Base-by-base conservation (phyloP, 495 filamentous ascomycete species). In the Astrocystis sublimbata region DNA sequence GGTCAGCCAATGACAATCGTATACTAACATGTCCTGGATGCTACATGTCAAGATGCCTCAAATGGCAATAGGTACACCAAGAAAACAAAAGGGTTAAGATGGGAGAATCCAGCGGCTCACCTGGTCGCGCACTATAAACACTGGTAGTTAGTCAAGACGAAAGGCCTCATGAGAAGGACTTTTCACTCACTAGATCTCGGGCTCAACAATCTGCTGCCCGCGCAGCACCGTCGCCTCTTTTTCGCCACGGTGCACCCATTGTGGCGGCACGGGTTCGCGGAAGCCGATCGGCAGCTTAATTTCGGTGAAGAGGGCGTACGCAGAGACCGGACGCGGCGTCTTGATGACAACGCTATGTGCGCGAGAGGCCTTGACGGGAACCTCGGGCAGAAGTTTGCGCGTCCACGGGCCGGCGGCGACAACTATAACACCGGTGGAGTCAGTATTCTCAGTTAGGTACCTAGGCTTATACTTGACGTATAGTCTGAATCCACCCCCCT, bases 321-420 rank as follows among this genome's bases (percentile, higher is more conserved):
- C 86, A 26, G 87, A 90, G n/a, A 94, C 83, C 26, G 89, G 85
- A 1, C 51, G 53, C 21, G 71, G 65, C 19, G 81, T 80, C 31
- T 79, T 80, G 58, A 96, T 90, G 2, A 89, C 89, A 17, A 96
- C 89, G 70, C 86, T 90, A 71, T 96, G 92, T 0, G 92, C 92
- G 40, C 92, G 86, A 52, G 89, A 78, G 0, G 86, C 88, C n/a
- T 83, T 79, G 58, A 96, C 92, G 1, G 91, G 91, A 3, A 89
- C 87, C 7, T 83, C 75, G 5, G 92, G 88, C 38, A 88, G 85
- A 6, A 96, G 74, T 3, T 73, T 75, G n/a, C 72, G 74, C 0
- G 91, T 93, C 92, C 92, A 96, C 1, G 92, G 92, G 0, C 92
- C 92, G 6, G 92, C 90, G 17, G 90, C 79, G 17, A 96, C 74